Evolutionary conservation across 768 basidiomycete species (phyloP).

Genomic region (Russula earlei): DNA sequence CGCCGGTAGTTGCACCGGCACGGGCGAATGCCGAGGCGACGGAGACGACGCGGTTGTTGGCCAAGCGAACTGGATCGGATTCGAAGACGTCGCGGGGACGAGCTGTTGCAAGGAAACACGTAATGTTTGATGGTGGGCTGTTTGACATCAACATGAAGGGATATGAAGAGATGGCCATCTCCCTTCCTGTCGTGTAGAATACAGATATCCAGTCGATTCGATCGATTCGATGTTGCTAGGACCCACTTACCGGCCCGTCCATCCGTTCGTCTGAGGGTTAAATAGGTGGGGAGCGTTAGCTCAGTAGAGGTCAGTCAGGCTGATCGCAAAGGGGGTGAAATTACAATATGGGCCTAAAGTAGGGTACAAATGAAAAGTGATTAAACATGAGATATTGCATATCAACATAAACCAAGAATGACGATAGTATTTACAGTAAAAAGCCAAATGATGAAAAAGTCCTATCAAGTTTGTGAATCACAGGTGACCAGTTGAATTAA

Average conservation of each 20-base stretch:
- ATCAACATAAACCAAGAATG: too few relatives aligned
- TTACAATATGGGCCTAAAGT: too few relatives aligned
- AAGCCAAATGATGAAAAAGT: neutral
- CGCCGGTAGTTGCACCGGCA: neutral
- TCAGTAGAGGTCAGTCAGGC: too few relatives aligned
- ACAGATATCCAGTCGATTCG: too few relatives aligned
- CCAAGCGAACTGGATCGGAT: neutral
- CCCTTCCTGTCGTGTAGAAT: neutral
- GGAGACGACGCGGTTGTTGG: conserved; percentile 7
- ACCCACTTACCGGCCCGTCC: too few relatives aligned
- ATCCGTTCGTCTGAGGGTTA: too few relatives aligned
- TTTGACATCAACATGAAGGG: conserved; percentile 5
- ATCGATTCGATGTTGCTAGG: too few relatives aligned
- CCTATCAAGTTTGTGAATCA: too few relatives aligned
- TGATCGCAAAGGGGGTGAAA: too few relatives aligned
- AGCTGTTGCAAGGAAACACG: neutral
- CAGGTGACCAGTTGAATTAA: neutral
- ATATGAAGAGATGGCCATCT: neutral
- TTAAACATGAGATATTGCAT: too few relatives aligned
- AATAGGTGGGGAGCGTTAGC: too few relatives aligned
- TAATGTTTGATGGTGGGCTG: conserved; percentile 1
- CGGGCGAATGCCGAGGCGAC: neutral
- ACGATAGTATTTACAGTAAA: neutral
- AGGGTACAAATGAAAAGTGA: too few relatives aligned
- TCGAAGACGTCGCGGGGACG: neutral